phyloP scores from a whole-genome alignment of 805 yeast species.

The Saccharomycopsis fermentans region DNA sequence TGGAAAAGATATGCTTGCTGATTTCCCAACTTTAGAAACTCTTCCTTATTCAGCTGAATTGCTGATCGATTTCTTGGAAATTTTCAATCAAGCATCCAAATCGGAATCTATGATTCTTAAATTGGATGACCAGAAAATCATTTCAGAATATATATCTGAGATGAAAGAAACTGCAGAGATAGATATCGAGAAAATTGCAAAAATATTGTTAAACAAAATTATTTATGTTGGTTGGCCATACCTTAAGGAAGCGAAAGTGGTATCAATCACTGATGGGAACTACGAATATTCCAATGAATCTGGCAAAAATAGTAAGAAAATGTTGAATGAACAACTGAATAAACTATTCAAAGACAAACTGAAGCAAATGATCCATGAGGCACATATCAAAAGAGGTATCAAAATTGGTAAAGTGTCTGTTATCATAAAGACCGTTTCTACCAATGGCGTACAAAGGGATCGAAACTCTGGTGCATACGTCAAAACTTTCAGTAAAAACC shows the following conservation, averaged over 20 bases:
- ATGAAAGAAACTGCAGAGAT: conserved; percentile 30
- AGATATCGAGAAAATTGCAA: conserved; percentile 24
- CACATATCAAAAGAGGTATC: conserved; percentile 52
- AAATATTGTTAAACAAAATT: conserved; percentile 46
- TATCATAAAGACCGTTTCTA: conserved; percentile 60
- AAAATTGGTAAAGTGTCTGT: conserved; percentile 42
- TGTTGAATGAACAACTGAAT: conserved; percentile 37
- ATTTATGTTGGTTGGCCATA: conserved; percentile 89
- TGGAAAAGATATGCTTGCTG: conserved; percentile 71
- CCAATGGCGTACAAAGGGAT: conserved; percentile 67
- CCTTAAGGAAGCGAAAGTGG: conserved; percentile 66
- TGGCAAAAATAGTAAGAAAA: conserved; percentile 26
- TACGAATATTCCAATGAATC: conserved; percentile 32
- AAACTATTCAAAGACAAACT: conserved; percentile 36
- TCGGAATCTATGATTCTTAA: conserved; percentile 71
- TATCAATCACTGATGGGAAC: conserved; percentile 47
- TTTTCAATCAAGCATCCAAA: conserved; percentile 78
- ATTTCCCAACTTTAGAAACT: conserved; percentile 78
- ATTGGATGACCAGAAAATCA: conserved; percentile 32
- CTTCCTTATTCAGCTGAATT: conserved; percentile 49
- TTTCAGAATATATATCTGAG: conserved; percentile 25
- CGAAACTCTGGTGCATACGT: conserved; percentile 59
- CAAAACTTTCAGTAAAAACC: conserved; percentile 51
- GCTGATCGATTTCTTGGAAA: conserved; percentile 51
- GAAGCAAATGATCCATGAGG: conserved; percentile 31